Base-by-base conservation (phyloP, 2,329 filamentous ascomycete genomes). In the Aspergillus clavatus region DNA sequence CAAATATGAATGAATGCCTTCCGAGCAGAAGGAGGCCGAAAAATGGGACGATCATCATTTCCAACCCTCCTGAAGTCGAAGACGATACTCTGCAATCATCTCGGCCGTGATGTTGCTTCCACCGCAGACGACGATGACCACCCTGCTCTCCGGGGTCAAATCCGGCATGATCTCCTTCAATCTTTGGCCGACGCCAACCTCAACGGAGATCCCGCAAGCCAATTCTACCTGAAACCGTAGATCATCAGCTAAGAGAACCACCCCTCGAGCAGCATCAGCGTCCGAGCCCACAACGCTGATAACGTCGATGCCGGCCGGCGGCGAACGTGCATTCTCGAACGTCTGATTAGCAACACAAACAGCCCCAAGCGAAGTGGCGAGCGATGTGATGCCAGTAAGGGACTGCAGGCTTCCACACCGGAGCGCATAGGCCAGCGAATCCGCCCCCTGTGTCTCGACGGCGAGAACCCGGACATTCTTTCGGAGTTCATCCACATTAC, bases 191-290 rank as follows among this genome's bases (percentile, higher is more conserved):
- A 56, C 26, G 6, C 53, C 65, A 47, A 61, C 50, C 39, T 67
- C 86, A 14, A 94, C 68, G 40, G 83, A 84, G 4, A 90, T 89
- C 0, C 89, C 89, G 63, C 89, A 95, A 0, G 88, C 81, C 24
- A 84, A 72, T 71, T 96, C 90, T 5, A 94, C 87, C 51, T 95
- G 71, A 51, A 90, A 70, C 26, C 84, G 73, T 55, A 87, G 83
- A 51, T 94, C 87, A 56, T 95, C 86, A 6, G 87, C 83, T 53
- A 95, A 82, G 7, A 79, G 73, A 59, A 84, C 79, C 43, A 84
- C 85, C 4, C 82, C 88, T 68, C 81, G 78, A 19, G 86, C 87
- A 1, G 90, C 89, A 59, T 91, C 86, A 2, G 80, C 81, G 59
- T 93, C 87, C 1, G 74, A 76, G 2, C 89, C 72, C 0, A 87